Conservation (phyloP, 768 basidiomycete species). For the Gyrodon lividus region DNA sequence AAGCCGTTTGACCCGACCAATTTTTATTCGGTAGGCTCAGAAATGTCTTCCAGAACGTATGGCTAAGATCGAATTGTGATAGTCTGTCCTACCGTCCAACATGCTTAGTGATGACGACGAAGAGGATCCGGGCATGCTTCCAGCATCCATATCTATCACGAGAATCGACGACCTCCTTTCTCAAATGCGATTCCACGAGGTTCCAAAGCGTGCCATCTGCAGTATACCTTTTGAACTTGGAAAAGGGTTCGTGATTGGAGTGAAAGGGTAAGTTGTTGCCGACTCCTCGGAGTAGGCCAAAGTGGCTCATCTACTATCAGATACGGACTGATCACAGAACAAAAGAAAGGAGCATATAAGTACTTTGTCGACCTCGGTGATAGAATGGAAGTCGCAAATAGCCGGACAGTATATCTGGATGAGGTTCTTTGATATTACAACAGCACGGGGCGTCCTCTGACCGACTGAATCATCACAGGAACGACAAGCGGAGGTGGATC, state of each 20-base stretch:
- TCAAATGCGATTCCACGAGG: slow-evolving; percentile 80
- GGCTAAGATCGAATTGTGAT: slow-evolving; percentile 4
- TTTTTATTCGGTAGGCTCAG: slow-evolving; percentile 70
- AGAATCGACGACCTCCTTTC: slow-evolving; percentile 73
- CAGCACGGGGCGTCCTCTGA: slow-evolving; percentile 1
- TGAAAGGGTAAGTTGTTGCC: slow-evolving; percentile 64
- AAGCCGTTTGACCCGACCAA: slow-evolving; percentile 69
- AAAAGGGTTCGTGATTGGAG: slow-evolving; percentile 68
- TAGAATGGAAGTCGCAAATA: slow-evolving; percentile 71
- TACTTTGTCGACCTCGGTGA: slow-evolving; percentile 82
- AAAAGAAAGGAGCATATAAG: slow-evolving; percentile 78
- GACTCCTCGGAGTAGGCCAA: background rate
- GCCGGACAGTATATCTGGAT: slow-evolving; percentile 73
- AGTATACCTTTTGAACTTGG: slow-evolving; percentile 80
- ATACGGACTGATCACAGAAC: slow-evolving; percentile 86
- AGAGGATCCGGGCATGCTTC: slow-evolving; percentile 55
- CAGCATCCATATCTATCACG: slow-evolving; percentile 72
- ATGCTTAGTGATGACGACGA: slow-evolving; percentile 44
- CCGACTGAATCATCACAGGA: slow-evolving; percentile 17
- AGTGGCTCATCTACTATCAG: slow-evolving; percentile 38
- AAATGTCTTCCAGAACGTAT: background rate
- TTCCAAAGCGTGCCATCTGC: slow-evolving; percentile 80
- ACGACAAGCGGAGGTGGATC: slow-evolving; percentile 29
- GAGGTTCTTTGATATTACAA: slow-evolving; percentile 39
- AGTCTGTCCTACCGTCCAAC: slow-evolving; percentile 63